These are phyloP conservation scores for Panus rudis DNA, from an alignment of 768 basidiomycete genomes.

Conservation along the genomic window DNA sequence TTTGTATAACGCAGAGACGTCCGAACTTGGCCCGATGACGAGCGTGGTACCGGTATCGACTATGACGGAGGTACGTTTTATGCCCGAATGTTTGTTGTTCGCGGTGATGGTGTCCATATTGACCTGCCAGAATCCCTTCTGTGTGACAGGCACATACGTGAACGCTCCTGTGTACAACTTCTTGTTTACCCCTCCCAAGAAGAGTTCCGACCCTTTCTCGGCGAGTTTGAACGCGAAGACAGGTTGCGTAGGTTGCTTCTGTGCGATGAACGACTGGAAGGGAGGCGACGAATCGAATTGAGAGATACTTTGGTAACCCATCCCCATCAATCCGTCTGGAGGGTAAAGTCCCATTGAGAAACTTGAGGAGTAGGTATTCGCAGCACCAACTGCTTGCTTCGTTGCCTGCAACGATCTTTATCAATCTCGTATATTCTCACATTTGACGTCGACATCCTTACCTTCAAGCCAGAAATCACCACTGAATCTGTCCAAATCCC, in stretches of 20 bases:
- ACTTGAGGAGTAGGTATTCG: constrained; percentile 15
- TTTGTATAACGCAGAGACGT: constrained; percentile 24
- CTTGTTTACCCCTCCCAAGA: constrained; percentile 33
- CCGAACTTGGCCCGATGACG: constrained; percentile 22
- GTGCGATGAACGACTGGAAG: constrained; percentile 22
- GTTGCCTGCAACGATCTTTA: constrained; percentile 7
- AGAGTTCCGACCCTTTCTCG: constrained; percentile 27
- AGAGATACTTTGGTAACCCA: constrained; percentile 25
- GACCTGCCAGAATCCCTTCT: constrained; percentile 32
- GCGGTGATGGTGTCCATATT: constrained; percentile 23
- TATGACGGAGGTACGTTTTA: constrained; percentile 18
- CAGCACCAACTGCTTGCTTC: constrained; percentile 16
- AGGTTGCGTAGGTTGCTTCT: constrained; percentile 16
- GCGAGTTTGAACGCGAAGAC: constrained; percentile 34
- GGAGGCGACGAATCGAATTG: constrained; percentile 18
- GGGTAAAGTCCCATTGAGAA: constrained; percentile 12
- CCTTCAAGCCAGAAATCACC: constrained; percentile 33
- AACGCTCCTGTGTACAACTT: constrained; percentile 31
- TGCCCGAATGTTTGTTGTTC: constrained; percentile 16
- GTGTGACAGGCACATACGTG: constrained; percentile 25
- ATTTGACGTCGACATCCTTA: constrained; percentile 12
- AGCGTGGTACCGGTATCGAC: constrained; percentile 32
- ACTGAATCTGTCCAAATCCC: constrained; percentile 42
- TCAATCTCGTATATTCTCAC: not conserved
- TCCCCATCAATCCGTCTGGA: constrained; percentile 23